Evolutionary conservation across 257 asterid species (phyloP).

Genomic region (Misopates orontium): DNA sequence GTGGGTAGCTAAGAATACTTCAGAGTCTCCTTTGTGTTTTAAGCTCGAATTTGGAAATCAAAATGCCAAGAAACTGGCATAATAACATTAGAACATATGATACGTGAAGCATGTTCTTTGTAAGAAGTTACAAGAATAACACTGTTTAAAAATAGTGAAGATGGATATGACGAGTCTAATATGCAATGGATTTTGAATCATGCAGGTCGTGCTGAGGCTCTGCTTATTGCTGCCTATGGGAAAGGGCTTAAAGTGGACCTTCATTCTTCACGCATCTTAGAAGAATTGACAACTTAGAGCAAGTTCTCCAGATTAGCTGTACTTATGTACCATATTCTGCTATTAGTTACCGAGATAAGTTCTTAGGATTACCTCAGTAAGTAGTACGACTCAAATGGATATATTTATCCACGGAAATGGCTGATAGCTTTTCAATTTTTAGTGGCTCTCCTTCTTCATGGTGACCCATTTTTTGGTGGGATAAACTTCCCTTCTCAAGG

Average conservation of each 20-base stretch:
- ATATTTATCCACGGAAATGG: neutral
- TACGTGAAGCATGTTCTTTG: neutral
- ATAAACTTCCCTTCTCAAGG: neutral
- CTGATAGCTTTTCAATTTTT: neutral
- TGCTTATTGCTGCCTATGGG: slow-evolving; percentile 85
- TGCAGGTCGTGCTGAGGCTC: slow-evolving; percentile 93
- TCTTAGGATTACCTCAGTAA: slow-evolving; percentile 16
- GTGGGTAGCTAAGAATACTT: neutral
- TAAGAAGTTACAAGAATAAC: neutral
- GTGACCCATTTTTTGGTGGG: neutral
- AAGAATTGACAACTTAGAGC: slow-evolving; percentile 29
- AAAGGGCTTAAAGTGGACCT: slow-evolving; percentile 49
- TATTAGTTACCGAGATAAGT: slow-evolving; percentile 8
- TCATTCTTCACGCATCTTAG: slow-evolving; percentile 32
- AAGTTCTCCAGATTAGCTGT: slow-evolving; percentile 19
- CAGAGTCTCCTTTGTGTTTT: neutral
- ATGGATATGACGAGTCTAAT: slow-evolving; percentile 6
- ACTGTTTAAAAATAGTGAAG: neutral
- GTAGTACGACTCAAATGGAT: neutral
- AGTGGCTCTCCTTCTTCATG: slow-evolving; percentile 14
- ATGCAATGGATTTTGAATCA: slow-evolving; percentile 11
- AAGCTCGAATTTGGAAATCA: neutral
- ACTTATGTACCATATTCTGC: slow-evolving; percentile 7
- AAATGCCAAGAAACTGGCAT: slow-evolving; percentile 6
- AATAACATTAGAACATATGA: slow-evolving; percentile 10